Conservation (phyloP, 2,329 filamentous ascomycete species). For the Cladorrhinum sp. region DNA sequence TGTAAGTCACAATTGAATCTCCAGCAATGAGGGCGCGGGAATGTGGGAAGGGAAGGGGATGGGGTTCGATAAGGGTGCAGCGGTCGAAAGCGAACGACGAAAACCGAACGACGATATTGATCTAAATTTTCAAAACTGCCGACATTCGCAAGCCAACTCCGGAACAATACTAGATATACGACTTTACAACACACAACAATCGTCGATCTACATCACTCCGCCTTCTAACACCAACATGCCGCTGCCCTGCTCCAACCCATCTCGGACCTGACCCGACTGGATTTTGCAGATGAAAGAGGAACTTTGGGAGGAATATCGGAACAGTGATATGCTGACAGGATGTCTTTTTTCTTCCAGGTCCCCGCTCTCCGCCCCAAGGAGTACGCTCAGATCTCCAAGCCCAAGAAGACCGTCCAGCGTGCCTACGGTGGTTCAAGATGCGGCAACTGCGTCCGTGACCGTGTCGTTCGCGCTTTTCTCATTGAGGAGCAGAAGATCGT, state of each 20-base stretch:
- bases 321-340: conserved; percentile 30
- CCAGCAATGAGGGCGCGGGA: conserved; percentile 2
- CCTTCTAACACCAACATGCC: neutral
- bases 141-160: neutral
- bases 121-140: neutral
- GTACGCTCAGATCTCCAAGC: conserved; percentile 94
- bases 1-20: conserved; percentile 62
- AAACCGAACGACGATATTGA: neutral
- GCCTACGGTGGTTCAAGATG: conserved; percentile 98
- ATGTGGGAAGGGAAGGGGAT: neutral
- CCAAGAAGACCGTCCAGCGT: conserved; percentile 98
- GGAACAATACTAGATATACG: neutral
- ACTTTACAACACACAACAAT: neutral
- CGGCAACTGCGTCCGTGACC: conserved; percentile 97
- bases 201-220: neutral
- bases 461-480: conserved; percentile 95
- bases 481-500: conserved; percentile 99
- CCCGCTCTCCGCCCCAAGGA: conserved; percentile 97
- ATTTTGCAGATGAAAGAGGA: neutral
- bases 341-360: conserved; percentile 52
- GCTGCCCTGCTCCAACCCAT: neutral
- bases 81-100: conserved; percentile 1
- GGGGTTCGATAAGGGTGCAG: neutral
- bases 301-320: neutral
- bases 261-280: neutral